Evolutionary conservation across 176 grass and related monocot species (phyloP).

Genomic region (Cocos nucifera): DNA sequence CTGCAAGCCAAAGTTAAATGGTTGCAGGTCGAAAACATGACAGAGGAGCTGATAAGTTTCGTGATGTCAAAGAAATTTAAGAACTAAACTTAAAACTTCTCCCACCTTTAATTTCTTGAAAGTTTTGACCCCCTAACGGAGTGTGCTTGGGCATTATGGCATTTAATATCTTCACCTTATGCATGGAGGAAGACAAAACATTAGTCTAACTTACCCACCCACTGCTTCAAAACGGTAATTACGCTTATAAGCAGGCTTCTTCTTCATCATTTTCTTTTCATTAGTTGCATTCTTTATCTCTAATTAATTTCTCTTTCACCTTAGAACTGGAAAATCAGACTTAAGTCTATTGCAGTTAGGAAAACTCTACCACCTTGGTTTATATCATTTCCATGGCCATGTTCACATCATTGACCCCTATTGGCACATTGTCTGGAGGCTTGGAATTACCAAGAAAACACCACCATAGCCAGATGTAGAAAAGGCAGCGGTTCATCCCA

Average conservation of each 20-base stretch:
- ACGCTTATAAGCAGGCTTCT: neutral
- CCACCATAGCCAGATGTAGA: constrained; percentile 1
- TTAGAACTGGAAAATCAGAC: constrained; percentile 15
- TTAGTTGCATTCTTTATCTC: neutral
- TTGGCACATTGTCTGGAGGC: constrained; percentile 22
- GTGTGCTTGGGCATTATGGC: constrained; percentile 21
- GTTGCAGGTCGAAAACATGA: constrained; percentile 16
- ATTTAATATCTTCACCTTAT: constrained; percentile 14
- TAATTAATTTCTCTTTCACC: neutral
- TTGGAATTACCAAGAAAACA: constrained; percentile 22
- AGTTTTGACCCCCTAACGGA: constrained; percentile 3
- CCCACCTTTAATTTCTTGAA: constrained; percentile 3
- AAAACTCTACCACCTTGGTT: constrained; percentile 13
- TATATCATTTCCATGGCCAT: constrained; percentile 11
- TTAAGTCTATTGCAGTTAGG: constrained; percentile 14
- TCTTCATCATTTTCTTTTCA: neutral
- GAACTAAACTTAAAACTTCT: constrained; percentile 16
- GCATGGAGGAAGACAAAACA: constrained; percentile 21
- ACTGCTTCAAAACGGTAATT: constrained; percentile 11
- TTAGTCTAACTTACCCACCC: constrained; percentile 13
- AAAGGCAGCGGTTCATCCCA: constrained; percentile 12
- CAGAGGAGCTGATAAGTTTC: constrained; percentile 15
- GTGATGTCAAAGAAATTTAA: constrained; percentile 20
- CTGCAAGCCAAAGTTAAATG: constrained; percentile 15
- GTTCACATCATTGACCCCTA: constrained; percentile 10